Evolutionary conservation across 73 alveolate species (phyloP), one percentile per base, ranked within the genome.

Genomic region (Paramecium sonneborni): DNA sequence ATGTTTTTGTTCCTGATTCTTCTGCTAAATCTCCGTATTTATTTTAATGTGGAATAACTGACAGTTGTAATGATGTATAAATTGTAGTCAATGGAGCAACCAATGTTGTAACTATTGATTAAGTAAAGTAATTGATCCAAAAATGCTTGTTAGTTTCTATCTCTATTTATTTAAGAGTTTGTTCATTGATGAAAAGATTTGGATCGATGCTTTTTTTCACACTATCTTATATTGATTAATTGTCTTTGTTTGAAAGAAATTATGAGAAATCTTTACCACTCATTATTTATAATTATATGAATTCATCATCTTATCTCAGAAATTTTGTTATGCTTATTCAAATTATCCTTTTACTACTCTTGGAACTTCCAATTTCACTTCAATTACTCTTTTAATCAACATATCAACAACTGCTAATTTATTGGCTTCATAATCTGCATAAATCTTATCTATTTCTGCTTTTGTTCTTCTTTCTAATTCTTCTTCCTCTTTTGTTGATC

Each of bases 21-120:
- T 88, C 84, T 18, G 34, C 21, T 26, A 44, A 85, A 89, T 85
- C 93, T 2, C 97, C 97, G 85, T 95, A 95, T 48, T 93, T 74
- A 85, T 88, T 76, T 57, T 85, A 30, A 74, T 95, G 97, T 2
- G 96, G 96, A 0, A 85, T 34, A 2, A 95, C 97, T 67, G 97
- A 95, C 41, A 95, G 70, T 67, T 95, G 87, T 92, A 95, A 82
- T 4, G 95, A 84, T 32, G 96, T 92, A 20, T 95, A 95, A 5
- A 93, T 85, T 5, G 96, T 84, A 43, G 72, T 84, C 38, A 95
- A 62, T 18, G 96, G 97, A 1, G 93, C 85, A 39, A 94, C 44
- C 10, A 92, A n/a, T 79, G 55, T 38, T 41, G 39, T 11, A 18
- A 46, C 12, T 9, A 32, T 69, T 18, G 85, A 24, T 30, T 69